These are phyloP conservation scores for Podaxis sp. DNA, from an alignment of 768 basidiomycete genomes.

Conservation along the genomic window DNA sequence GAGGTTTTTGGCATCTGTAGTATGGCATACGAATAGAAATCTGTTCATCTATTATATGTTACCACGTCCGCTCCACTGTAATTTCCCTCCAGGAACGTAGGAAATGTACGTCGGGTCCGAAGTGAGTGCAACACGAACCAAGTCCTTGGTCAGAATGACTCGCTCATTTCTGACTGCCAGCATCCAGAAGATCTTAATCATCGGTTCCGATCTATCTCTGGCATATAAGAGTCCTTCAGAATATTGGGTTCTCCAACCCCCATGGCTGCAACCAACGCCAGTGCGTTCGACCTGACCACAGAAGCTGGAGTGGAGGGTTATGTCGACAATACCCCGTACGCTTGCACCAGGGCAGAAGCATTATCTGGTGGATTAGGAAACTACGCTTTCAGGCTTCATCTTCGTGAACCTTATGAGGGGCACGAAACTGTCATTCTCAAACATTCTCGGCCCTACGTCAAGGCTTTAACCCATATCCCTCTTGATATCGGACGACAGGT, in stretches of 20 bases:
- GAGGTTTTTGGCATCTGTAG: neutral
- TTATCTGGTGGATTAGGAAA: conserved; percentile 53
- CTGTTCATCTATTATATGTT: no score
- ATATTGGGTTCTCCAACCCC: neutral
- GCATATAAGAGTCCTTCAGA: neutral
- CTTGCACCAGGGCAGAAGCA: conserved; percentile 29
- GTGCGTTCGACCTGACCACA: conserved; percentile 26
- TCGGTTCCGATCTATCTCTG: neutral
- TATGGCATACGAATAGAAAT: neutral
- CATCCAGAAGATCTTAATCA: neutral
- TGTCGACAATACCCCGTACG: conserved; percentile 44
- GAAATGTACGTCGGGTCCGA: conserved; percentile 1
- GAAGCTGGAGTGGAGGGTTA: conserved; percentile 35
- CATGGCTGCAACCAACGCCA: conserved; percentile 1
- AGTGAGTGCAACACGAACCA: neutral
- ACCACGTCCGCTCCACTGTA: no score
- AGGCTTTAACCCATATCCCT: conserved; percentile 20
- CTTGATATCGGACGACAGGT: conserved; percentile 51
- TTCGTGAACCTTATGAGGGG: conserved; percentile 36
- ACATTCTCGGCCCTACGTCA: conserved; percentile 44
- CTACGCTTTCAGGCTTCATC: conserved; percentile 52
- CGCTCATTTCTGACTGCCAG: neutral
- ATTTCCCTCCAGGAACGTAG: neutral
- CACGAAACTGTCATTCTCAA: conserved; percentile 51
- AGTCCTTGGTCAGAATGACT: neutral